phyloP scores from a whole-genome alignment of 192 early-diverging fungal species.

The Mortierella antarctica region DNA sequence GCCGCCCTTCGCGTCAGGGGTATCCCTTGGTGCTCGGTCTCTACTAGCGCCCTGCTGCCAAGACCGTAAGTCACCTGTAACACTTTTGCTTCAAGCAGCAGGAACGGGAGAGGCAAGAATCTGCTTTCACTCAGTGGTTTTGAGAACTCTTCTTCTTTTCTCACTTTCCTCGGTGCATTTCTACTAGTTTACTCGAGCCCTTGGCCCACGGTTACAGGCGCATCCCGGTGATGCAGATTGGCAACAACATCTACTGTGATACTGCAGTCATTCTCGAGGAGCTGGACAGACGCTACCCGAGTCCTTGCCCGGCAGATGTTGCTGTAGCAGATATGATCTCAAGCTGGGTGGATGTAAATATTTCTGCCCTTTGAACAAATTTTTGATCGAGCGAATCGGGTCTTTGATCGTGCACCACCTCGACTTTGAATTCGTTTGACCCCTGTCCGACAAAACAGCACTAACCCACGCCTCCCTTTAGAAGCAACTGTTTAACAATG shows the following conservation, averaged over 20 bases:
- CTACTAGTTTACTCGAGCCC: conserved; percentile 35
- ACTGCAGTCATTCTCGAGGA: conserved; percentile 50
- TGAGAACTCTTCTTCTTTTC: not conserved
- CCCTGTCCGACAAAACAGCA: too few species aligned
- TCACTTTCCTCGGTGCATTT: not conserved
- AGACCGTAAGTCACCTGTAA: conserved; percentile 29
- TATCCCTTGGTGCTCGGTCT: conserved; percentile 49
- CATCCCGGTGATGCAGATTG: conserved; percentile 62
- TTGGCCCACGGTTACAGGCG: conserved; percentile 59
- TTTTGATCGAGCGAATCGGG: conserved; percentile 31
- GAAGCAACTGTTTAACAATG: conserved; percentile 31
- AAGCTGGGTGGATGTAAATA: conserved; percentile 51
- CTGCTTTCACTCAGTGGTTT: not conserved
- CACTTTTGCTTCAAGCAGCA: too few species aligned
- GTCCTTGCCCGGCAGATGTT: not conserved
- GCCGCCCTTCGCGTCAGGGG: conserved; percentile 50
- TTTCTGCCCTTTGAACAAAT: not conserved
- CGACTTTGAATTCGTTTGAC: not conserved
- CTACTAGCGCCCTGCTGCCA: conserved; percentile 16
- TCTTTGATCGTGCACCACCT: not conserved
- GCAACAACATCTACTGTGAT: conserved; percentile 57
- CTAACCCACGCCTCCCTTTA: conserved; percentile 3
- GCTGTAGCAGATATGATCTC: conserved; percentile 22
- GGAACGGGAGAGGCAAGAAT: too few species aligned
- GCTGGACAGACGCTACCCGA: conserved; percentile 49